Percentiles rank a stretch among this genome's conserved stretches.
These are phyloP conservation scores for Jasminum sambac DNA, from an alignment of 257 asterid species.

Conservation along the genomic window DNA sequence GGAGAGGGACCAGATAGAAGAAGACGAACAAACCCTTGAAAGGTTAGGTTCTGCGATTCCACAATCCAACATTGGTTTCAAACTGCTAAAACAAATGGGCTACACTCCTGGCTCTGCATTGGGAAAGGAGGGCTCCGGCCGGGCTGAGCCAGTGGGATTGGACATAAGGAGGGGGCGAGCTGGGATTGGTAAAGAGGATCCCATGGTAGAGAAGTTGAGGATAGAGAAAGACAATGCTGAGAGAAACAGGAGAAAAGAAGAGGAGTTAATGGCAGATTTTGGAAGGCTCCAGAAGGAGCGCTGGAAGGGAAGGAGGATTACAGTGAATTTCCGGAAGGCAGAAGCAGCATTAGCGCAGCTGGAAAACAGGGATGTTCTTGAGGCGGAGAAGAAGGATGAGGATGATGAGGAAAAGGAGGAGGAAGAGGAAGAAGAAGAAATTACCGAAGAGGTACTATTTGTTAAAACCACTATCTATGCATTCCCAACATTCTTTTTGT, in stretches of 20 bases:
- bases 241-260: constrained; percentile 44
- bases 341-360: constrained; percentile 89
- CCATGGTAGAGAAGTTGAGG: constrained; percentile 58
- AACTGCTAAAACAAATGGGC: constrained; percentile 90
- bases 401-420: constrained; percentile 48
- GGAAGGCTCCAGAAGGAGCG: constrained; percentile 80
- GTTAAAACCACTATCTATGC: constrained; percentile 11
- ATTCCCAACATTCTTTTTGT: background rate
- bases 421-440: constrained; percentile 64
- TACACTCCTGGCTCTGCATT: constrained; percentile 87
- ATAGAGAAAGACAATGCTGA: constrained; percentile 55
- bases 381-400: constrained; percentile 59
- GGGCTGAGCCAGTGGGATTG: constrained; percentile 69
- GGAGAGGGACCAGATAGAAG: constrained; percentile 64
- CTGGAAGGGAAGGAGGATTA: constrained; percentile 71
- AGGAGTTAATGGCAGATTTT: constrained; percentile 64
- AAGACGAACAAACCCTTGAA: constrained; percentile 64
- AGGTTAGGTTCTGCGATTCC: constrained; percentile 79
- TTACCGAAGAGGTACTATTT: constrained; percentile 67
- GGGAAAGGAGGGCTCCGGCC: constrained; percentile 87
- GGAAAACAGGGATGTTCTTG: constrained; percentile 73
- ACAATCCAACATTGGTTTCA: constrained; percentile 89
- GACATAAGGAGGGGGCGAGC: constrained; percentile 85
- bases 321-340: constrained; percentile 70
- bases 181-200: constrained; percentile 86